These are phyloP conservation scores for Irpex sp. DNA, from an alignment of 1,284 basidiomycete genomes.

Conservation along the genomic window DNA sequence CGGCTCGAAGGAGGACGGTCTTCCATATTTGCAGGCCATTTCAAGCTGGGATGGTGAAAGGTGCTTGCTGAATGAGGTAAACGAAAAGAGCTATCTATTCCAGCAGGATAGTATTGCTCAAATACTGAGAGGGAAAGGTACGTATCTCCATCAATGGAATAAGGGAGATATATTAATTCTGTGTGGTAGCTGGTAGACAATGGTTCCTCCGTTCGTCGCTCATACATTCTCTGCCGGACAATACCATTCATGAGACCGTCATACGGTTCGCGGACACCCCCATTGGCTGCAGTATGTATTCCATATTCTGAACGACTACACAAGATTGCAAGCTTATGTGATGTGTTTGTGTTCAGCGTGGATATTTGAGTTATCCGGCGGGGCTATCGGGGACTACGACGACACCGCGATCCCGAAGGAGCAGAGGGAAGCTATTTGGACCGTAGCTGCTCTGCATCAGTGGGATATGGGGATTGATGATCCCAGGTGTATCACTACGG, in stretches of 20 bases:
- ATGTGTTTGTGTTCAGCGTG: constrained; percentile 49
- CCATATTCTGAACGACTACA: constrained; percentile 1
- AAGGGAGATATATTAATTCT: not conserved
- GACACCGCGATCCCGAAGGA: constrained; percentile 70
- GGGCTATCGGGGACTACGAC: constrained; percentile 70
- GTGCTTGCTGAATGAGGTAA: constrained; percentile 82
- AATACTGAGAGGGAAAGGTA: constrained; percentile 76
- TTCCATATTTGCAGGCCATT: constrained; percentile 76
- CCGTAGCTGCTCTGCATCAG: constrained; percentile 85
- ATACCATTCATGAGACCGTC: constrained; percentile 80
- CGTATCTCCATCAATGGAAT: constrained; percentile 13
- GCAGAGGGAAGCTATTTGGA: constrained; percentile 77
- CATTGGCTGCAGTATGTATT: constrained; percentile 76
- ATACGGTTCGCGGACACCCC: constrained; percentile 75
- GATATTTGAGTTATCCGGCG: constrained; percentile 86
- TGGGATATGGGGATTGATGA: constrained; percentile 84
- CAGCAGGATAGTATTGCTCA: constrained; percentile 91
- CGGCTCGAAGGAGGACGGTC: constrained; percentile 68
- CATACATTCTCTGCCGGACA: constrained; percentile 77
- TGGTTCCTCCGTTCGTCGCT: constrained; percentile 86
- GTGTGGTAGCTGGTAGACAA: constrained; percentile 59
- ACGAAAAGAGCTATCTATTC: constrained; percentile 81
- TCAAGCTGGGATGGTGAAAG: constrained; percentile 80
- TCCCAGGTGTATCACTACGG: constrained; percentile 69
- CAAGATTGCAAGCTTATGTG: not conserved